Conservation (phyloP, 225 moss, liverwort and hornwort species). For the Bryum argenteum region DNA sequence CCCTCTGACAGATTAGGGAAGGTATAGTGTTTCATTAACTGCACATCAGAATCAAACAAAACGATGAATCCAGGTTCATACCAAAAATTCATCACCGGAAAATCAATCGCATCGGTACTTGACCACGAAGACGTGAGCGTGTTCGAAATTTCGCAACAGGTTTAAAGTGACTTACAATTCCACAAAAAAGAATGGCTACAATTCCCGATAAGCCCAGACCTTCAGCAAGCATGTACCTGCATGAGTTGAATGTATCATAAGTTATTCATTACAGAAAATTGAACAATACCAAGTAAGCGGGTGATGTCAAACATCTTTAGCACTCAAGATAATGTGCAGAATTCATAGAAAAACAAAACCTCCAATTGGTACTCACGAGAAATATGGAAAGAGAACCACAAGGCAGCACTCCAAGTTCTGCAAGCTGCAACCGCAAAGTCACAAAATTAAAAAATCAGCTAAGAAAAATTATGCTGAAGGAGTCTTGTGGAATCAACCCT, state of each 20-base stretch:
- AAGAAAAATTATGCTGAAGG: constrained; percentile 4
- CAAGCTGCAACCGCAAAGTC: constrained; percentile 60
- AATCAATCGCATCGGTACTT: neutral
- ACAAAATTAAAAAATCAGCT: constrained; percentile 6
- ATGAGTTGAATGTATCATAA: constrained; percentile 1
- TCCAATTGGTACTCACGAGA: constrained; percentile 65
- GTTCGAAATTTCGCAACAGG: neutral
- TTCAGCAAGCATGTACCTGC: constrained; percentile 98
- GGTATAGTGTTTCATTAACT: constrained; percentile 98
- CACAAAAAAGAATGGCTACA: constrained; percentile 95
- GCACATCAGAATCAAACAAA: constrained; percentile 32
- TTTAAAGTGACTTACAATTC: constrained; percentile 70
- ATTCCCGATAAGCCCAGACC: constrained; percentile 95
- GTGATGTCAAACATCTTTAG: constrained; percentile 8
- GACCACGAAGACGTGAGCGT: neutral
- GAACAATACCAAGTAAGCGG: neutral
- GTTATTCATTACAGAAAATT: constrained; percentile 19
- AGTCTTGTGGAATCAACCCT: constrained; percentile 3
- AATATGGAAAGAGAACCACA: constrained; percentile 95
- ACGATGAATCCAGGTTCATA: constrained; percentile 13
- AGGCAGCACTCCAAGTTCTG: constrained; percentile 98
- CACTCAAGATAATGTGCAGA: constrained; percentile 1
- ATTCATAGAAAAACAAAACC: constrained; percentile 7
- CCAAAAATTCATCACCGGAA: neutral
- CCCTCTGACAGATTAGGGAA: constrained; percentile 94